Conservation (phyloP, 352 stramenopile species). For the Globisporangium nagaii region DNA sequence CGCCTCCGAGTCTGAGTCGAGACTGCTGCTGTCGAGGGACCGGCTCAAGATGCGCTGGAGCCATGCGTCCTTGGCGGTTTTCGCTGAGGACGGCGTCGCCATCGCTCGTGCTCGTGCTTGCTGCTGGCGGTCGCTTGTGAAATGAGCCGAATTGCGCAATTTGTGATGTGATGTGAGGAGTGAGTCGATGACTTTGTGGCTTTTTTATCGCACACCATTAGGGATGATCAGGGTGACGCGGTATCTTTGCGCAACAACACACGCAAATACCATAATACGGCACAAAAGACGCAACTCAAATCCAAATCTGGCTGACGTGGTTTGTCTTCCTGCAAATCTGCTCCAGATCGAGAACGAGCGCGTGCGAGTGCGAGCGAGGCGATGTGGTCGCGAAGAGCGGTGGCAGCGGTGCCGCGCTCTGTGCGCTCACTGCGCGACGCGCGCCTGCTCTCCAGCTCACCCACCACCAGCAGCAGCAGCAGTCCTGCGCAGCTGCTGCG, state of each 20-base stretch:
- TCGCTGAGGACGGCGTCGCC: background rate
- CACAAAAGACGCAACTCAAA: background rate
- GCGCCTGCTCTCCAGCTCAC: background rate
- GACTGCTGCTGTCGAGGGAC: no score
- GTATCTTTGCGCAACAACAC: no score
- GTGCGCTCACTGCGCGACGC: background rate
- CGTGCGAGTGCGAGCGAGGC: no score
- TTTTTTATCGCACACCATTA: background rate
- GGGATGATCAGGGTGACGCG: no score
- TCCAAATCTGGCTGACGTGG: no score
- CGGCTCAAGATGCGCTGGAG: no score
- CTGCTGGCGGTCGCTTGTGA: no score
- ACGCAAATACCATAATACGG: background rate
- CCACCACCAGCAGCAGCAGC: background rate
- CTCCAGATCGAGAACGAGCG: no score
- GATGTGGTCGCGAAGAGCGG: background rate
- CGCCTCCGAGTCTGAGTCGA: no score
- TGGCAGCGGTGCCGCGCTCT: background rate
- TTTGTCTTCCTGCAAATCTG: no score
- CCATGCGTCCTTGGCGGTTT: background rate
- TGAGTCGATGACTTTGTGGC: background rate
- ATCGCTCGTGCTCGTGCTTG: no score
- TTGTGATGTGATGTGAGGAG: background rate
- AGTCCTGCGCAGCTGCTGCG: slow-evolving; percentile 6
- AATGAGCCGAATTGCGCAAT: background rate